A percentile compares a stretch with the other conserved stretches of the same genome.
These are phyloP conservation scores for Peziza echinospora DNA, from an alignment of 495 filamentous ascomycete species.

Conservation along the genomic window DNA sequence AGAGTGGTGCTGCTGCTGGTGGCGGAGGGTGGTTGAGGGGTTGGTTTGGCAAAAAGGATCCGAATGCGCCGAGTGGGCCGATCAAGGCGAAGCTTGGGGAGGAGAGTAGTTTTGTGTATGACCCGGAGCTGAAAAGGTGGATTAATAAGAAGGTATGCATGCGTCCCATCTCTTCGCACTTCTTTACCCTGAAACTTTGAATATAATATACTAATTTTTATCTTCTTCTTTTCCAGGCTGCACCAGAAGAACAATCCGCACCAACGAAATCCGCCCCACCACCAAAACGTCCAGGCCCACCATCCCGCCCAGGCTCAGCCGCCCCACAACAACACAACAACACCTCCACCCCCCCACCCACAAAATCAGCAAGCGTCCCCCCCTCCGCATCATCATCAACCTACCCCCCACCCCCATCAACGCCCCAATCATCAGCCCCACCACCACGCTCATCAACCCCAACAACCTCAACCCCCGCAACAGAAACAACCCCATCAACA, in stretches of 20 bases:
- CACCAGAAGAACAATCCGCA: slow-evolving; percentile 27
- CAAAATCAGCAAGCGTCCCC: slow-evolving; percentile 11
- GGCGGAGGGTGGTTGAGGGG: not conserved
- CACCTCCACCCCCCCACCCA: not conserved
- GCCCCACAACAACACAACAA: not conserved
- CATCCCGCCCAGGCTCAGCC: not conserved
- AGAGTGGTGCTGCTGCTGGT: slow-evolving; percentile 21
- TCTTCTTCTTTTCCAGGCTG: too few relatives aligned
- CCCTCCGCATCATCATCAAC: too few relatives aligned
- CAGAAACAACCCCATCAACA: slow-evolving; percentile 24
- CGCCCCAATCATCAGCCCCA: too few relatives aligned
- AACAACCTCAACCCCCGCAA: slow-evolving; percentile 1
- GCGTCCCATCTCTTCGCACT: not conserved
- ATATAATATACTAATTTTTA: too few relatives aligned
- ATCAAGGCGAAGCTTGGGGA: slow-evolving; percentile 92
- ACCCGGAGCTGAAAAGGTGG: slow-evolving; percentile 89
- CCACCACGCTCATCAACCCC: slow-evolving; percentile 6
- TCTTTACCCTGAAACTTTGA: not conserved
- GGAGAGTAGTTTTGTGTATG: slow-evolving; percentile 78
- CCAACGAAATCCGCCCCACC: slow-evolving; percentile 29
- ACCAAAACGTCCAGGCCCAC: slow-evolving; percentile 17
- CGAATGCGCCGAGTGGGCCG: slow-evolving; percentile 34
- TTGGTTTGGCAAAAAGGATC: slow-evolving; percentile 17
- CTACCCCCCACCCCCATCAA: slow-evolving; percentile 9
- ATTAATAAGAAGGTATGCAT: slow-evolving; percentile 78